These are phyloP conservation scores for Pseudoperonospora humuli DNA, from an alignment of 352 stramenopile genomes.

Conservation along the genomic window DNA sequence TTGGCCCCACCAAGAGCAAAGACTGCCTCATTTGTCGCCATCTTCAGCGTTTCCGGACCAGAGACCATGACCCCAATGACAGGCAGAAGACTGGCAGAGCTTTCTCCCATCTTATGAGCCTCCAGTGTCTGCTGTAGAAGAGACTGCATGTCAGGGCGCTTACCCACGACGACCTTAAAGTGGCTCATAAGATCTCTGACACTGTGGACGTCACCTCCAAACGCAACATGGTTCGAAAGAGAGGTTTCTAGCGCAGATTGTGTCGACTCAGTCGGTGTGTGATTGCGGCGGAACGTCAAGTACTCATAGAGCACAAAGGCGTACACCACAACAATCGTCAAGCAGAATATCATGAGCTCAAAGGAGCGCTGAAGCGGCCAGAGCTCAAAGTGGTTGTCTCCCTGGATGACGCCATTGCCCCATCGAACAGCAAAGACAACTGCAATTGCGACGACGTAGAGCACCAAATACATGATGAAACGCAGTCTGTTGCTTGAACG, in stretches of 20 bases:
- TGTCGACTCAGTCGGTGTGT: constrained; percentile 7
- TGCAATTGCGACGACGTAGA: too few relatives aligned
- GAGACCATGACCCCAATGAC: constrained; percentile 35
- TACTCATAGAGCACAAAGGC: constrained; percentile 47
- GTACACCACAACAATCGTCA: constrained; percentile 39
- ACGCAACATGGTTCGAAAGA: constrained; percentile 6
- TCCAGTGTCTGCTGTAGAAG: constrained; percentile 24
- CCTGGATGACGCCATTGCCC: constrained; percentile 45
- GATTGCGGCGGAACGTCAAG: constrained; percentile 12
- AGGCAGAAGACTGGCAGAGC: constrained; percentile 11
- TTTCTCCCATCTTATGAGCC: constrained; percentile 16
- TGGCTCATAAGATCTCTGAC: constrained; percentile 31
- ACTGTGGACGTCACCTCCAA: constrained; percentile 31
- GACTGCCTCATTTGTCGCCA: constrained; percentile 28
- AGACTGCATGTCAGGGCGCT: constrained; percentile 28
- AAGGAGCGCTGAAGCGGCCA: constrained; percentile 51
- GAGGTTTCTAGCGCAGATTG: constrained; percentile 1
- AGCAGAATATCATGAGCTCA: constrained; percentile 35
- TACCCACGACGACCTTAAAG: constrained; percentile 24
- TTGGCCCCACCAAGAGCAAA: constrained; percentile 23
- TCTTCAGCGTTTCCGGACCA: constrained; percentile 28
- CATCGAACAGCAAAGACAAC: constrained; percentile 29
- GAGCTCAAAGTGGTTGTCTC: constrained; percentile 33
- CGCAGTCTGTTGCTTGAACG: too few relatives aligned
- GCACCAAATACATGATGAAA: too few relatives aligned